phyloP scores from a whole-genome alignment of 2,329 filamentous ascomycete genomes.

The Geosmithia putterillii region DNA sequence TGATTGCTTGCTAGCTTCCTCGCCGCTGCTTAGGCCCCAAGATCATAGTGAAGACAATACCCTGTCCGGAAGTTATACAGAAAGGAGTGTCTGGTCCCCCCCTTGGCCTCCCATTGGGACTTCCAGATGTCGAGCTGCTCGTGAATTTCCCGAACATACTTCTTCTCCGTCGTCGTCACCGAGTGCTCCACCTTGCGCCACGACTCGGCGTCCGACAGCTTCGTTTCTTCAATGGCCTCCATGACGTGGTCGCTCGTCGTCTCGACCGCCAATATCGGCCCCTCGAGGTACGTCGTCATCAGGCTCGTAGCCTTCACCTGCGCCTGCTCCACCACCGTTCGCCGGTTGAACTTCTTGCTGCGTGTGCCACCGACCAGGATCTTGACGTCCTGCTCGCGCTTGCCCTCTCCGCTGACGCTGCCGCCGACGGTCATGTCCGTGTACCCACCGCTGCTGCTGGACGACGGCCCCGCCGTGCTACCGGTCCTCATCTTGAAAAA shows the following conservation, averaged over 20 bases:
- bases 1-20: too few relatives aligned
- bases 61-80: slow-evolving; percentile 87
- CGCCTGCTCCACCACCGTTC: slow-evolving; percentile 73
- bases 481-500: slow-evolving; percentile 25
- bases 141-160: slow-evolving; percentile 74
- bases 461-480: neutral
- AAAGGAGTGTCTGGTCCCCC: slow-evolving; percentile 59
- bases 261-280: slow-evolving; percentile 79
- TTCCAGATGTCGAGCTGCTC: slow-evolving; percentile 58
- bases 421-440: slow-evolving; percentile 6
- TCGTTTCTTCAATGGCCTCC: slow-evolving; percentile 60
- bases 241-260: slow-evolving; percentile 67
- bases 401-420: slow-evolving; percentile 8
- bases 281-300: slow-evolving; percentile 58
- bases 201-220: slow-evolving; percentile 66
- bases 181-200: slow-evolving; percentile 75
- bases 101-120: slow-evolving; percentile 38
- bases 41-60: slow-evolving; percentile 74
- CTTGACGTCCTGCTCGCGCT: slow-evolving; percentile 59
- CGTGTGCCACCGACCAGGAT: slow-evolving; percentile 74
- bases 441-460: slow-evolving; percentile 1
- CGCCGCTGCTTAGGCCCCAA: slow-evolving; percentile 19
- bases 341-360: slow-evolving; percentile 85
- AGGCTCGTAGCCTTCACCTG: slow-evolving; percentile 46
- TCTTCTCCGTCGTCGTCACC: slow-evolving; percentile 63